phyloP scores from a whole-genome alignment of 1,284 basidiomycete species.

The Gymnopus androsaceus region DNA sequence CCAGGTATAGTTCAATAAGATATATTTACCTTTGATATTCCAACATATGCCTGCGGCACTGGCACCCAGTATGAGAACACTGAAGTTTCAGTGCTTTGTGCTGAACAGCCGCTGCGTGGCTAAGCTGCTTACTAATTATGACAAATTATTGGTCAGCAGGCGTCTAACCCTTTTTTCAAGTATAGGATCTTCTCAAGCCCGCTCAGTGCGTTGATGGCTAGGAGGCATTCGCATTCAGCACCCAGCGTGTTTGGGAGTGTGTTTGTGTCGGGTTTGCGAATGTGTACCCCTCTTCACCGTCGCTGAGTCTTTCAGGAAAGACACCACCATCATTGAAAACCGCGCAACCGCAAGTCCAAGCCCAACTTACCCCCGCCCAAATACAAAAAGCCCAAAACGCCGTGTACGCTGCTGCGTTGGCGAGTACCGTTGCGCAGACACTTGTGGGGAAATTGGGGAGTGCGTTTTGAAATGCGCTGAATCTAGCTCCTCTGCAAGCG shows the following conservation, averaged over 20 bases:
- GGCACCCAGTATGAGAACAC: no score
- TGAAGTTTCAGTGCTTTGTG: no score
- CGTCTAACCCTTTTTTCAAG: no score
- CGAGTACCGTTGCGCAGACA: constrained; percentile 71
- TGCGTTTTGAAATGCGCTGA: constrained; percentile 85
- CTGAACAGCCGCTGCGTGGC: no score
- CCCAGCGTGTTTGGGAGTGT: constrained; percentile 17
- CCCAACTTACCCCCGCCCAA: no score
- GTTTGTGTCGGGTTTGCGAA: background rate
- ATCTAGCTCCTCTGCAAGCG: constrained; percentile 24
- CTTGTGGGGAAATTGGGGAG: constrained; percentile 63
- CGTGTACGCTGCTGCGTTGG: constrained; percentile 50
- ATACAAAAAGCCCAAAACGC: constrained; percentile 37
- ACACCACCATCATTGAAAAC: background rate
- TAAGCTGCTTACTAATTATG: no score
- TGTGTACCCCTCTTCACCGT: background rate
- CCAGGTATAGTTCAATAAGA: no score
- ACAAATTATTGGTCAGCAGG: no score
- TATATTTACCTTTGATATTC: no score
- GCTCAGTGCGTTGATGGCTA: constrained; percentile 49
- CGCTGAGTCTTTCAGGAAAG: constrained; percentile 16
- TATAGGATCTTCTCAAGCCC: no score
- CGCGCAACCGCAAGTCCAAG: no score
- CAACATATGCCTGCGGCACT: no score
- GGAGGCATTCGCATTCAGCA: constrained; percentile 46